Evolutionary conservation across 2,329 filamentous ascomycete genomes (phyloP).

Genomic region (Leptographium wingfieldii): DNA sequence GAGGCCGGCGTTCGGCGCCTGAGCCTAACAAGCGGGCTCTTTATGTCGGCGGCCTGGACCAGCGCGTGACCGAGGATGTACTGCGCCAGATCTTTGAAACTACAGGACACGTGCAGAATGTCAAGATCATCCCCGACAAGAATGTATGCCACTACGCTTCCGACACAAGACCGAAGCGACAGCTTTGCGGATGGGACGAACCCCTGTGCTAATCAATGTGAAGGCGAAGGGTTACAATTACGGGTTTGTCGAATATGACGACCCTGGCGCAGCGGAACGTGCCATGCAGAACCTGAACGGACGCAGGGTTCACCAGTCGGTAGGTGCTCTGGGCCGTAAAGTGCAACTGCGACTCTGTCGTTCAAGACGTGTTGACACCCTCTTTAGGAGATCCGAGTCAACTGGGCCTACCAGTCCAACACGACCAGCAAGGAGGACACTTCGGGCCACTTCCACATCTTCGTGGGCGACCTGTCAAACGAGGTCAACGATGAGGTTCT

Average conservation of each 20-base stretch:
- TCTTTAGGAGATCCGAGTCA: constrained; percentile 85
- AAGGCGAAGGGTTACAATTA: constrained; percentile 97
- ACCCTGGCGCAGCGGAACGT: constrained; percentile 88
- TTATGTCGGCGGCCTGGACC: constrained; percentile 90
- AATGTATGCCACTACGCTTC: constrained; percentile 50
- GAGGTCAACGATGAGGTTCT: constrained; percentile 97
- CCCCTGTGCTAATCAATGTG: neutral
- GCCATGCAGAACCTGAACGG: constrained; percentile 97
- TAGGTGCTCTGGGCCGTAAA: constrained; percentile 32
- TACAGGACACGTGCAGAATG: constrained; percentile 92
- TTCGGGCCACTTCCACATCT: constrained; percentile 97
- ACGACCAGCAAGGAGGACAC: constrained; percentile 91
- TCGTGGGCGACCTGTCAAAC: constrained; percentile 93
- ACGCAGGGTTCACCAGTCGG: constrained; percentile 86
- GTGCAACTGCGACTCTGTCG: constrained; percentile 5
- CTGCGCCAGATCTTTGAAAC: constrained; percentile 98
- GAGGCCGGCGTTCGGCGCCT: constrained; percentile 71
- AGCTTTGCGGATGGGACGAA: neutral
- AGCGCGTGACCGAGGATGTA: constrained; percentile 90
- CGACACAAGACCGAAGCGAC: neutral
- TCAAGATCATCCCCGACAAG: constrained; percentile 99
- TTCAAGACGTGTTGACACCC: neutral
- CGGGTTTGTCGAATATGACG: constrained; percentile 97
- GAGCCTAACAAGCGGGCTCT: constrained; percentile 97
- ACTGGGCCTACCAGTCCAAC: constrained; percentile 99